These are phyloP conservation scores for Isoetes engelmannii DNA, from an alignment of 83 land plant genomes.

Conservation along the genomic window DNA sequence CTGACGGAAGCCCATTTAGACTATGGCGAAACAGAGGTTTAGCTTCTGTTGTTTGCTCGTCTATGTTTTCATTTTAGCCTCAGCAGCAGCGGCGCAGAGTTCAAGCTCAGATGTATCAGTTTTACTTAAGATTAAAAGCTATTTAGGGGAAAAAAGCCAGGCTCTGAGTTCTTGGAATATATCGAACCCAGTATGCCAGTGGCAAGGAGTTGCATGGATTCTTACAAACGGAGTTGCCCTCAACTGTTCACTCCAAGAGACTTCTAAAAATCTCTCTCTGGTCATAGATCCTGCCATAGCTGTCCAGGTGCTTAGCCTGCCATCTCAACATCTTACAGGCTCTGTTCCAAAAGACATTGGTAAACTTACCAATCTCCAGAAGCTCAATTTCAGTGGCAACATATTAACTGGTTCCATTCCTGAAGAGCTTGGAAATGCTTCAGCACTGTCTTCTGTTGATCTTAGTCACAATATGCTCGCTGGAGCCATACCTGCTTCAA, in stretches of 20 bases:
- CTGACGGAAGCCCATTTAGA: no score
- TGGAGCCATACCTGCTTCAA: conserved; percentile 50
- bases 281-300: conserved; percentile 35
- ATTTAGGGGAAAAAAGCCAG: no score
- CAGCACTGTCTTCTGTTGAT: conserved; percentile 45
- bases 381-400: conserved; percentile 49
- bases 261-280: conserved; percentile 28
- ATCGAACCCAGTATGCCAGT: conserved; percentile 48
- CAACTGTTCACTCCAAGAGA: conserved; percentile 30
- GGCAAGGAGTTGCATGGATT: conserved; percentile 58
- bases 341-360: conserved; percentile 53
- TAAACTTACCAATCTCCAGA: conserved; percentile 36
- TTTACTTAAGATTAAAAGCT: no score
- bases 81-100: no score
- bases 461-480: conserved; percentile 38
- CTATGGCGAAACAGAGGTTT: no score
- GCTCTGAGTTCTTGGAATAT: conserved; percentile 55
- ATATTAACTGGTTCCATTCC: conserved; percentile 51
- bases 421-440: conserved; percentile 57
- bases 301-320: conserved; percentile 51
- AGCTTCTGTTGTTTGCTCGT: no score
- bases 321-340: conserved; percentile 57
- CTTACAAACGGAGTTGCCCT: conserved; percentile 35
- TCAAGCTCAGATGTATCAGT: no score
- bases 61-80: no score